phyloP scores from a whole-genome alignment of 257 asterid genomes.

The Rubia yunnanensis region DNA sequence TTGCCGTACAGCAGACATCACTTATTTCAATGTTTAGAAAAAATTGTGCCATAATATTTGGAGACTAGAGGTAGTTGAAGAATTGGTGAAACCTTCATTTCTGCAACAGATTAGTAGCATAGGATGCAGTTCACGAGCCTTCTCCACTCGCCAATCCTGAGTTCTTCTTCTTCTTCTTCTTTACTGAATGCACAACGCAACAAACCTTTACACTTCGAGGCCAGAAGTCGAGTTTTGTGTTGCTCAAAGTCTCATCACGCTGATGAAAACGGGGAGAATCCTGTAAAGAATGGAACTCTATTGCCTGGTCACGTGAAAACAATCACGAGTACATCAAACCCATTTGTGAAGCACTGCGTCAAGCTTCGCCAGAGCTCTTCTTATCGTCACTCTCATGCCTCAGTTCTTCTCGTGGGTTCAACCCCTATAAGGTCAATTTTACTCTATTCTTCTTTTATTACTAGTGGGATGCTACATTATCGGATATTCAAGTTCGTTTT shows the following conservation, averaged over 20 bases:
- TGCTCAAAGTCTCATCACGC: slow-evolving; percentile 14
- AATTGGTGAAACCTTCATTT: too few relatives aligned
- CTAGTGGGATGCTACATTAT: neutral
- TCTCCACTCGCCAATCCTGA: slow-evolving; percentile 16
- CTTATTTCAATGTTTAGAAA: too few relatives aligned
- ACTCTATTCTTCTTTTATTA: neutral
- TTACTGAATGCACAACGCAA: slow-evolving; percentile 11
- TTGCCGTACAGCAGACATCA: too few relatives aligned
- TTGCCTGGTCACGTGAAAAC: slow-evolving; percentile 39
- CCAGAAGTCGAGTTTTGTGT: slow-evolving; percentile 11
- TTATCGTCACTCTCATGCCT: slow-evolving; percentile 70
- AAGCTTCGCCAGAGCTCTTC: slow-evolving; percentile 82
- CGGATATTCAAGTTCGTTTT: neutral
- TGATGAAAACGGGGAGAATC: slow-evolving; percentile 18
- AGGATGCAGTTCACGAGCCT: slow-evolving; percentile 38
- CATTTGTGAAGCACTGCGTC: slow-evolving; percentile 82
- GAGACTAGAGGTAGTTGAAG: too few relatives aligned
- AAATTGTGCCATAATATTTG: too few relatives aligned
- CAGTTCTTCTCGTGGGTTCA: slow-evolving; percentile 70
- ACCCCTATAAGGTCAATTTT: slow-evolving; percentile 59
- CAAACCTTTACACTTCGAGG: slow-evolving; percentile 12
- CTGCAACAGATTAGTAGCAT: neutral
- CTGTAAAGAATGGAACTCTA: slow-evolving; percentile 27
- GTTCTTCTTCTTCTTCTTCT: neutral
- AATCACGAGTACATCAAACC: slow-evolving; percentile 83